Evolutionary conservation across 345 rosid species (phyloP), one percentile per base, ranked within the genome.

Genomic region (Aurinia saxatilis): DNA sequence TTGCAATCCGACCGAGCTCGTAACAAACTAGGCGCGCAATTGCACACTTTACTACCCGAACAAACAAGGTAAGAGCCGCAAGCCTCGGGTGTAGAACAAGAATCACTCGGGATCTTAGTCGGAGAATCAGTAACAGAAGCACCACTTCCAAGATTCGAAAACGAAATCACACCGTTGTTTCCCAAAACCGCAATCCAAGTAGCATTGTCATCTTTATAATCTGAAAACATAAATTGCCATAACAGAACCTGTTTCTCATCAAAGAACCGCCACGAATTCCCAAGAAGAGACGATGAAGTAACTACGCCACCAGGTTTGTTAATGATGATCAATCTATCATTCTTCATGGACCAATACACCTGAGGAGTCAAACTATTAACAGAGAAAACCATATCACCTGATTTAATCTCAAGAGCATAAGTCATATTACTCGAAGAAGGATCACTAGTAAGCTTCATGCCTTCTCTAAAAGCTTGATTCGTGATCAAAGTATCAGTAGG

Each of bases 171-270:
- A 40, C 97, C 97, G 35, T 72, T 90, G 44, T 10, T 74, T 42
- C 81, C 92, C 51, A 93, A 66, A 65, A 84, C 88, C 0, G 87
- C 95, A 36, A 80, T 73, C 97, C 91, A 93, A 44, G 87, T 82
- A 12, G 77, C 70, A 60, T 90, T 84, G 10, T 59, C 75, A 57
- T 79, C 75, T 21, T 48, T 54, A 37, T 7, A 29, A 4, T 44
- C 77, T 0, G 87, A 14, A 57, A 80, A 63, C 13, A 63, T 10
- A 68, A 81, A 90, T 34, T 85, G 97, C 83, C 74, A 84, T 41
- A 81, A 50, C 16, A 90, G 51, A 37, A 30, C 75, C 51, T 73
- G 77, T 69, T 68, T 76, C 30, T 56, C 29, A 53, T 82, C 97
- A 62, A 78, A 90, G 67, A 93, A 82, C 33, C 74, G 76, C 99